A percentile compares a stretch with the other conserved stretches of the same genome.
These are phyloP conservation scores for Aspergillus taichungensis DNA, from an alignment of 495 filamentous ascomycete genomes.

Conservation along the genomic window DNA sequence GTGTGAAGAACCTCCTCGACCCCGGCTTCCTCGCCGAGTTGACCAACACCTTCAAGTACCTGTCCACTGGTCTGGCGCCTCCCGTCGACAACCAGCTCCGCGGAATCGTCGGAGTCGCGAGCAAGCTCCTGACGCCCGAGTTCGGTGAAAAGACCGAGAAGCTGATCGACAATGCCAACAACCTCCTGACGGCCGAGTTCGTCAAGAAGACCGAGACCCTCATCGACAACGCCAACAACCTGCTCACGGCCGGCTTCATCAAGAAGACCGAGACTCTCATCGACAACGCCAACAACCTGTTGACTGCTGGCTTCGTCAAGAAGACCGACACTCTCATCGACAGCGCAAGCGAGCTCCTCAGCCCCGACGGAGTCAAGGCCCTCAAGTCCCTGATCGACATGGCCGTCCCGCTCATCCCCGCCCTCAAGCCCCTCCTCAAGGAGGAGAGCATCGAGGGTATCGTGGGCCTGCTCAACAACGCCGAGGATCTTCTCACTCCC, in stretches of 20 bases:
- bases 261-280: slow-evolving; percentile 18
- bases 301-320: slow-evolving; percentile 25
- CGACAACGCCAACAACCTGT: slow-evolving; percentile 26
- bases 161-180: slow-evolving; percentile 24
- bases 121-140: slow-evolving; percentile 22
- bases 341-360: slow-evolving; percentile 28
- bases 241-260: slow-evolving; percentile 23
- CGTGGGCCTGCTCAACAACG: slow-evolving; percentile 28
- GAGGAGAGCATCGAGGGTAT: slow-evolving; percentile 11
- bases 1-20: slow-evolving; percentile 14
- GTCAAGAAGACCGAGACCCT: slow-evolving; percentile 29
- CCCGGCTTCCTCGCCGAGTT: slow-evolving; percentile 20
- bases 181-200: slow-evolving; percentile 24
- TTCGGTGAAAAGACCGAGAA: slow-evolving; percentile 30
- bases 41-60: slow-evolving; percentile 25
- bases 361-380: slow-evolving; percentile 3
- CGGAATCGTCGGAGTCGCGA: slow-evolving; percentile 22
- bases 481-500: slow-evolving; percentile 28
- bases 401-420: no score
- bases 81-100: slow-evolving; percentile 35
- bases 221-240: slow-evolving; percentile 26
- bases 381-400: no score
- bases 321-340: slow-evolving; percentile 27
- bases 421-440: slow-evolving; percentile 14
- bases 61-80: slow-evolving; percentile 26